Evolutionary conservation across 2,329 filamentous ascomycete species (phyloP), one percentile per base, ranked within the genome.

Genomic region (Neonectria faginata): DNA sequence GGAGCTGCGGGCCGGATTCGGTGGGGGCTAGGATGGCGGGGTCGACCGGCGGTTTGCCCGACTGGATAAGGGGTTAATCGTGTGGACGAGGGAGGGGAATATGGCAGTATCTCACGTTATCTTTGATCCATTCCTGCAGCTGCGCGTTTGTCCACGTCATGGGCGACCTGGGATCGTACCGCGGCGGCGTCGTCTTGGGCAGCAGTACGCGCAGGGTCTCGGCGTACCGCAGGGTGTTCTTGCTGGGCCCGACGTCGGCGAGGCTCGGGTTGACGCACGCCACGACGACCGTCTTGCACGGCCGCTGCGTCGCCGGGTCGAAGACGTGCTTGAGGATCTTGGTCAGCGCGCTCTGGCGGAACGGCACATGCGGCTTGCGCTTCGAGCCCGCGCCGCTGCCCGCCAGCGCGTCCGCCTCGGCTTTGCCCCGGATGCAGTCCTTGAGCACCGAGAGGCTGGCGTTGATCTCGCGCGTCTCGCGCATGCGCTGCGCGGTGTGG

Each of bases 291-390:
- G 81, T 85, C 70, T 77, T 81, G 74, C 79, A 83, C 12, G 67
- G 70, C 0, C 78, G 75, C n/a, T 69, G 69, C 12, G 77, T 73
- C 0, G 75, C 64, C 0, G 83, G 81, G 65, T 85, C 82, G 67
- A 85, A 84, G 11, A 84, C 78, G 53, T 84, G 83, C 67, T 85
- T 85, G 52, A 84, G 74, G 0, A 83, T 78, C 70, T 80, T 84
- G 7, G 83, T 85, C 52, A 85, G 68, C 8, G 79, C 77, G 68
- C 81, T 83, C 64, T 82, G 81, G 0, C 83, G 78, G 66, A 83
- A 85, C 0, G 83, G 83, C 0, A 85, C 75, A 56, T 83, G 79
- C 0, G 76, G 72, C 55, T 75, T 76, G 68, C 78, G 80, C 65
- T 70, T 8, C 59, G 22, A 31, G 56, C 5, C 25, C 25, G 25